phyloP scores from a whole-genome alignment of 2,329 filamentous ascomycete genomes.

The Plenodomus tracheiphilus region DNA sequence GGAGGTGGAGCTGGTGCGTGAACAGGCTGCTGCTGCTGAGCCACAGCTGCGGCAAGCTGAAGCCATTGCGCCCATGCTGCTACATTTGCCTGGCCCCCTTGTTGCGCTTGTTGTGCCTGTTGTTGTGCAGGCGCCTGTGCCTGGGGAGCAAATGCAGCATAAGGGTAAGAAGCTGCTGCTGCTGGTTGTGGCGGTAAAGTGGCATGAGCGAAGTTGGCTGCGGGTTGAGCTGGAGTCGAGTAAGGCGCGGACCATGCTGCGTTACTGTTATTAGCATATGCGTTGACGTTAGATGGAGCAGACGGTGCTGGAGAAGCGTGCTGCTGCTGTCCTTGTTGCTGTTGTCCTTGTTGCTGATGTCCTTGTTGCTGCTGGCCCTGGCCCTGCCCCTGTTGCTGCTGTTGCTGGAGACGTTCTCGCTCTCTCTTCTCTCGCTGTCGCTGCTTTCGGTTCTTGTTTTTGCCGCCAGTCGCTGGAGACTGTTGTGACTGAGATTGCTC shows the following conservation, averaged over 20 bases:
- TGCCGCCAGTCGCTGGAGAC: constrained; percentile 26
- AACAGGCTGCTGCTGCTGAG: constrained; percentile 22
- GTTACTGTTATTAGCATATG: constrained; percentile 25
- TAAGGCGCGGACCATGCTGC: constrained; percentile 25
- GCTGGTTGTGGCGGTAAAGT: constrained; percentile 21
- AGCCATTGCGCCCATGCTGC: constrained; percentile 36
- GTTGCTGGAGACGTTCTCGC: constrained; percentile 25
- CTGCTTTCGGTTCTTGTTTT: constrained; percentile 38
- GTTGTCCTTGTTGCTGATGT: constrained; percentile 13
- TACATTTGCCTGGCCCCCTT: constrained; percentile 24
- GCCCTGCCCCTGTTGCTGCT: not conserved
- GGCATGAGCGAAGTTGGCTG: constrained; percentile 15
- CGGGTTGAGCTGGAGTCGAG: constrained; percentile 20
- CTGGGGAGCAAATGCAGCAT: constrained; percentile 13
- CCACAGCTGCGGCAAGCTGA: constrained; percentile 29
- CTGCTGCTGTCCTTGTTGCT: constrained; percentile 13
- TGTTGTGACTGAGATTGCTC: constrained; percentile 21
- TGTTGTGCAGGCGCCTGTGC: constrained; percentile 14
- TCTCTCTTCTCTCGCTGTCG: constrained; percentile 33
- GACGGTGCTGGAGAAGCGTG: constrained; percentile 24
- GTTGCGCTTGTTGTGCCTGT: constrained; percentile 16
- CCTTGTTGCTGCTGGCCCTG: constrained; percentile 17
- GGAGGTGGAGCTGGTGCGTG: constrained; percentile 24
- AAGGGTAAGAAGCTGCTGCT: constrained; percentile 17
- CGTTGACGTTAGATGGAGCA: constrained; percentile 20